These are phyloP conservation scores for Fraxinus baroniana DNA, from an alignment of 305 asterid species.

Conservation along the genomic window DNA sequence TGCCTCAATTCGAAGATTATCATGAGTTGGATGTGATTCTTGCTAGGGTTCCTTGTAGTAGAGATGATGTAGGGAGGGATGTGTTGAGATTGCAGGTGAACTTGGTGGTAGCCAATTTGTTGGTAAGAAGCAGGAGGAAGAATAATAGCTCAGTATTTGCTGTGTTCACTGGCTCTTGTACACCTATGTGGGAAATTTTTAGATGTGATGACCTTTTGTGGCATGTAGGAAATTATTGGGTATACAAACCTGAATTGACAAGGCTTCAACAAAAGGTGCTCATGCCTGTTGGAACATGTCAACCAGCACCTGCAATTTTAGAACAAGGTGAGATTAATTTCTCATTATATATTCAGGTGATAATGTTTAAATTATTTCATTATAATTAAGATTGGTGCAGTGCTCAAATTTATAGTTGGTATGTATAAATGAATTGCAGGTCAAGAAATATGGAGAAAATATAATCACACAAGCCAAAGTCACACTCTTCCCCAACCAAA, in stretches of 20 bases:
- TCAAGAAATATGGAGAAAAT: conserved; percentile 32
- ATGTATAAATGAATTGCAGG: conserved; percentile 2
- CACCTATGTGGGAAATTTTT: conserved; percentile 71
- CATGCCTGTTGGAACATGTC: conserved; percentile 76
- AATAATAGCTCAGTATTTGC: conserved; percentile 29
- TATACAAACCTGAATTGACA: conserved; percentile 52
- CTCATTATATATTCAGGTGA: not conserved
- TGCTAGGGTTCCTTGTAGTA: conserved; percentile 51
- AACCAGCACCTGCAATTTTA: conserved; percentile 40
- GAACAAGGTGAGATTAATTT: conserved; percentile 32
- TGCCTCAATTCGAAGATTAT: conserved; percentile 55
- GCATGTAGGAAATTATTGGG: conserved; percentile 40
- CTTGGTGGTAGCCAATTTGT: conserved; percentile 69
- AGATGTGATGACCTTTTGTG: conserved; percentile 68
- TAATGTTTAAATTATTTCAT: not conserved
- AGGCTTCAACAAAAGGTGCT: conserved; percentile 47
- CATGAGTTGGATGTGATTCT: conserved; percentile 53
- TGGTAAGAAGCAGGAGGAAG: conserved; percentile 49
- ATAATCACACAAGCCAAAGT: conserved; percentile 13
- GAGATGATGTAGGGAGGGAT: conserved; percentile 31
- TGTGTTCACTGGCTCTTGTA: conserved; percentile 54
- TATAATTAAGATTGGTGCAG: too few relatives aligned
- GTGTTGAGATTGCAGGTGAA: conserved; percentile 70
- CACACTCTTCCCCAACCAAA: conserved; percentile 27
- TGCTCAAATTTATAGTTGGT: not conserved